These are phyloP conservation scores for Leucocoprinus sp. DNA, from an alignment of 768 basidiomycete genomes.

Conservation along the genomic window DNA sequence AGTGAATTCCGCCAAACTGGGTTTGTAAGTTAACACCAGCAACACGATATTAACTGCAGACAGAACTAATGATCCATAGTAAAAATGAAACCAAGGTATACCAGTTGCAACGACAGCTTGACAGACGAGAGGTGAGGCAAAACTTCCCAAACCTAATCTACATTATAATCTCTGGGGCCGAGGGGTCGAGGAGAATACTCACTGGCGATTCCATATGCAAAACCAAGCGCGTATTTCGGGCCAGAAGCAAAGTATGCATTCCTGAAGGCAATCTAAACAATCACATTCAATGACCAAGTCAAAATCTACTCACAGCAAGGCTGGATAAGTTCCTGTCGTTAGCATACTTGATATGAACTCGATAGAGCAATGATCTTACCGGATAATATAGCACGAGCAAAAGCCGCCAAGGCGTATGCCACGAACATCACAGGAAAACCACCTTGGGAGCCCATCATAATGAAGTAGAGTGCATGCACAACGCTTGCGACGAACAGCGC, in stretches of 20 bases:
- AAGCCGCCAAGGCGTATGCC: constrained; percentile 40
- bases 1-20: constrained; percentile 23
- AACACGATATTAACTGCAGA: constrained; percentile 34
- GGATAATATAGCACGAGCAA: constrained; percentile 39
- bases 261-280: constrained; percentile 18
- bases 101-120: constrained; percentile 42
- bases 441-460: constrained; percentile 38
- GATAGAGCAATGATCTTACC: constrained; percentile 24
- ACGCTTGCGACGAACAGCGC: constrained; percentile 30
- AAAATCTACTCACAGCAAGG: constrained; percentile 26
- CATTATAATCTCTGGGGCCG: neutral
- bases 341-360: neutral
- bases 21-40: constrained; percentile 35
- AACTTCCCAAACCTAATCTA: constrained; percentile 39
- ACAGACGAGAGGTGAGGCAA: constrained; percentile 47
- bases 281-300: neutral
- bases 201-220: constrained; percentile 44
- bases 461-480: constrained; percentile 34
- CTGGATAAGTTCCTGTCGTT: constrained; percentile 13
- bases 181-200: constrained; percentile 12
- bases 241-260: constrained; percentile 39
- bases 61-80: constrained; percentile 45
- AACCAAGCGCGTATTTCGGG: constrained; percentile 34
- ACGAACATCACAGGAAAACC: constrained; percentile 36
- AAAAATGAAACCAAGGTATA: constrained; percentile 49